Conservation (phyloP, 2,329 filamentous ascomycete genomes). For the Aspergillus spinulosporus region DNA sequence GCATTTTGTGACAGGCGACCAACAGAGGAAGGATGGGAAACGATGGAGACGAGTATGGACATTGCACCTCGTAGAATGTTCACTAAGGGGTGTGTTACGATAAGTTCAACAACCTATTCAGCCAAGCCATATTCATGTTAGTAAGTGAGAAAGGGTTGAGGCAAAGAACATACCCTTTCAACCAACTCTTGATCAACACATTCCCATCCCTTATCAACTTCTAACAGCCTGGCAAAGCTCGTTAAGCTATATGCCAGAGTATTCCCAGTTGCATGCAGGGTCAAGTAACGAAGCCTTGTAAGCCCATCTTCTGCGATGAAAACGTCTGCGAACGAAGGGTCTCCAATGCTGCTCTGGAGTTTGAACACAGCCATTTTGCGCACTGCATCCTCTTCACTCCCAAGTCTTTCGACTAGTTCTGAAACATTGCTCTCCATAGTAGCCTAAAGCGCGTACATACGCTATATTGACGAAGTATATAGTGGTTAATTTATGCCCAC, state of each 20-base stretch:
- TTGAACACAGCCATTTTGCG: conserved; percentile 99
- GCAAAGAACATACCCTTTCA: conserved; percentile 54
- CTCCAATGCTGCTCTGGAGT: conserved; percentile 90
- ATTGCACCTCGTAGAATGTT: conserved; percentile 97
- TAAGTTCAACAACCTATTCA: conserved; percentile 75
- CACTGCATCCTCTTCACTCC: conserved; percentile 75
- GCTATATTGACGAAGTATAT: neutral
- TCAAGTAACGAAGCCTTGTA: conserved; percentile 74
- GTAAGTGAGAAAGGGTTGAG: neutral
- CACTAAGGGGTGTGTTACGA: conserved; percentile 92
- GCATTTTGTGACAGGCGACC: conserved; percentile 55
- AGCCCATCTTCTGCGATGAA: conserved; percentile 91
- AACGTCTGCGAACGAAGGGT: conserved; percentile 92
- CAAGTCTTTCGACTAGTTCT: conserved; percentile 60
- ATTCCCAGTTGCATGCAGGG: conserved; percentile 84
- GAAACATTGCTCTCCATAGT: conserved; percentile 57
- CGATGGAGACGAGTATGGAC: conserved; percentile 91
- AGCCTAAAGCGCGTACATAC: neutral
- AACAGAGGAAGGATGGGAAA: conserved; percentile 74
- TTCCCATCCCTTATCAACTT: conserved; percentile 98
- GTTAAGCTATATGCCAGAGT: conserved; percentile 94
- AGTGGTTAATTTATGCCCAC: neutral
- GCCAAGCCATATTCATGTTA: conserved; percentile 13
- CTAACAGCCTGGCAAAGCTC: conserved; percentile 79
- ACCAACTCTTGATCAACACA: conserved; percentile 55